Base-by-base conservation (phyloP, 345 rosid genomes). In the Arabis alpina region DNA sequence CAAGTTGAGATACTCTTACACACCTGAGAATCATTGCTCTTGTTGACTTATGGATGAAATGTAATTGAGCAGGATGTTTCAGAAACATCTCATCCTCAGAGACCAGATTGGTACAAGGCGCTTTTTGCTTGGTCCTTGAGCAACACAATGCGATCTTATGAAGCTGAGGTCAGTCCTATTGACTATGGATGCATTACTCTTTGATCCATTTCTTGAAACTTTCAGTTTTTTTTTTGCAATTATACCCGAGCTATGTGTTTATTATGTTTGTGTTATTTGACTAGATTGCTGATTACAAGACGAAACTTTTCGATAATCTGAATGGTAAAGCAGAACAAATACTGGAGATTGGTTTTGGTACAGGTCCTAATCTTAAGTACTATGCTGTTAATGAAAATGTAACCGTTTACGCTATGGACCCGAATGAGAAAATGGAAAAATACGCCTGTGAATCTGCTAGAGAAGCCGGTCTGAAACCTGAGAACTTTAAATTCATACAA, bases 41-140 rank as follows among this genome's bases (percentile, higher is more conserved):
- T 60, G n/a, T n/a, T n/a, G n/a, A n/a, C n/a, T n/a, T n/a, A n/a
- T n/a, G n/a, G n/a, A n/a, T n/a, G 51, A 27, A 4, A 28, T 28
- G 14, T 30, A 11, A 13, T 6, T 70, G 59, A 70, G 2, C 53
- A 88, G 92, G 82, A 70, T 45, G 63, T 54, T 45, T 28, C 86
- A 81, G 79, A 77, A 56, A 84, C 58, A 64, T 53, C 84, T 66
- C 91, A 81, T 56, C 87, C 96, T 40, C 84, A 87, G 30, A 81
- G 87, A 41, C 85, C 92, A 4, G 86, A 79, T 71, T 92, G 94
- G 91, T 89, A 83, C 19, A 93, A 88, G 68, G 94, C 86, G 75
- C 55, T 84, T 12, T 86, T 76, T 67, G 96, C 96, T 41, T 78
- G 77, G 48, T 69, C 67, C 52, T 45, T 86, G 77, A 80, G 80